Evolutionary conservation across 1,139 yeast genomes (phyloP).

Genomic region (Saccharomycopsis hybrid): DNA sequence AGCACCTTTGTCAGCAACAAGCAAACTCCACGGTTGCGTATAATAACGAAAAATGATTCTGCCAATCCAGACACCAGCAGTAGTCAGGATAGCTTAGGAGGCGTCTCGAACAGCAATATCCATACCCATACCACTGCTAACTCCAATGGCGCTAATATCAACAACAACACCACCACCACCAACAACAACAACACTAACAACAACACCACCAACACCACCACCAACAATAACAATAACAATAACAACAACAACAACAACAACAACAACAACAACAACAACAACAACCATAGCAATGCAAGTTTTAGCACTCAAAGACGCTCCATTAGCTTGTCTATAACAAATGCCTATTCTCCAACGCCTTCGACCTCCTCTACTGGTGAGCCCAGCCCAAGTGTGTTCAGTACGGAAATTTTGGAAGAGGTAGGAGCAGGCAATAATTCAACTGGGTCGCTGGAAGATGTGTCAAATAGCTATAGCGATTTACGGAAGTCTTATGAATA

Average conservation of each 20-base stretch:
- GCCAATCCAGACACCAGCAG: neutral
- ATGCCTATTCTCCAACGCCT: conserved; percentile 24
- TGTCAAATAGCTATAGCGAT: conserved; percentile 4
- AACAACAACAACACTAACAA: neutral
- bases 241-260: neutral
- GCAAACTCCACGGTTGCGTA: too few species aligned
- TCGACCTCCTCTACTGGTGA: conserved; percentile 25
- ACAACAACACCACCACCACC: neutral
- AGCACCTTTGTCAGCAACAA: too few species aligned
- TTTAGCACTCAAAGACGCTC: neutral
- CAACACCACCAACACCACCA: too few species aligned
- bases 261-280: neutral
- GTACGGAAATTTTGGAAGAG: conserved; percentile 34
- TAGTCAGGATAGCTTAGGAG: too few species aligned
- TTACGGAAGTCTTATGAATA: conserved; percentile 4
- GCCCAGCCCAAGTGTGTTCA: conserved; percentile 28
- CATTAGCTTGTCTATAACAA: conserved; percentile 19
- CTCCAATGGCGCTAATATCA: neutral
- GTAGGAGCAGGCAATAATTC: conserved; percentile 25
- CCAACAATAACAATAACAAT: neutral
- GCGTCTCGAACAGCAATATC: too few species aligned
- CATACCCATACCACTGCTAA: neutral
- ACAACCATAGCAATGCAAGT: neutral
- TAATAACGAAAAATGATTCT: neutral
- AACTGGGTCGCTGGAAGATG: conserved; percentile 14